Evolutionary conservation across 164 flowering plant genomes (phyloP), one percentile per base, ranked within the genome.

Genomic region (Platanus orientalis): DNA sequence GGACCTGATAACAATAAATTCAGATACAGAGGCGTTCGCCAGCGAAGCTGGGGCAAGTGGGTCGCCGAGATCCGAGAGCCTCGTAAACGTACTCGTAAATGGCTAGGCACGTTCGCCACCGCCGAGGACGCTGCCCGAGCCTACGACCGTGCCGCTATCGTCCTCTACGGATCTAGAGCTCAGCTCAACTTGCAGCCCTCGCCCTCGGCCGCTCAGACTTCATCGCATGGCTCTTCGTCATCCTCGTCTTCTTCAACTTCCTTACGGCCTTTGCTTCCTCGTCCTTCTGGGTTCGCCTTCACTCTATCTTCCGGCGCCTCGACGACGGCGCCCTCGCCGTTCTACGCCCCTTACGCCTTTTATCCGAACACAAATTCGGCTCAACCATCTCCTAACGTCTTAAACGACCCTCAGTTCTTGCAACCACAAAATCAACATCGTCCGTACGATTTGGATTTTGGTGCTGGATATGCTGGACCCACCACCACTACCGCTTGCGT

Each of bases 91-190:
- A 80, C 84, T 0, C 83, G 98, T 6, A 87, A 86, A 51, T 92
- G 98, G 98, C 85, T 92, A 14, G 98, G 98, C 20, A 92, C 98
- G 5, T 92, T 90, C 76, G 58, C 88, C 60, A 90, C 98, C 16
- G 98, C 98, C n/a, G 96, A 92, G 54, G 98, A 92, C 54, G 98
- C 98, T 3, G 98, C 98, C 1, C 84, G 90, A 0, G 98, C 98
- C 24, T 92, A 92, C 61, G 98, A 92, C 78, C 90, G 92, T 11
- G 98, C 98, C 14, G 98, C 98, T n/a, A 39, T 82, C n/a, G 70
- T 85, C 23, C 84, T 93, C 44, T 85, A 88, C 67, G 98, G 98
- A 7, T 75, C 94, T 9, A 73, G 83, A n/a, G 97, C 97, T 28
- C 96, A 93, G 81, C 91, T 90, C 62, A 93, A 93, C 57, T 80